Percentiles rank a stretch among this genome's conserved stretches.
These are phyloP conservation scores for Yamadazyma friedrichii DNA, from an alignment of 1,139 yeast genomes.

Conservation along the genomic window DNA sequence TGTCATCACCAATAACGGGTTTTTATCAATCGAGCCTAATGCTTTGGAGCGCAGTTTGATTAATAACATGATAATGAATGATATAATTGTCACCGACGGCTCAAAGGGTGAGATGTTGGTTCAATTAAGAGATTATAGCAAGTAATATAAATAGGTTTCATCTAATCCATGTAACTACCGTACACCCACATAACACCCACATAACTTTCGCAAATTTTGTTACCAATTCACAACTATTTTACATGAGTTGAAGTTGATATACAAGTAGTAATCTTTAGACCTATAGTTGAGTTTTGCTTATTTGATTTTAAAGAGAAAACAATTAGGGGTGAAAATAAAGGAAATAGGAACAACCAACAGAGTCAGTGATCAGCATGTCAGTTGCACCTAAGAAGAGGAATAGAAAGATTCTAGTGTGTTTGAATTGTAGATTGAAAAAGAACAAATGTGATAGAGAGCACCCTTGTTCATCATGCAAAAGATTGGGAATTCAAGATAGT, in stretches of 20 bases:
- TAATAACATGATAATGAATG: slow-evolving; percentile 18
- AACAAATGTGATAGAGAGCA: slow-evolving; percentile 32
- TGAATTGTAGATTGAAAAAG: slow-evolving; percentile 29
- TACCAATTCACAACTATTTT: too few species aligned
- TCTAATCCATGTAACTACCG: not conserved
- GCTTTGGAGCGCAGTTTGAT: slow-evolving; percentile 16
- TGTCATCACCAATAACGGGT: slow-evolving; percentile 12
- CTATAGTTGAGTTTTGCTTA: too few species aligned
- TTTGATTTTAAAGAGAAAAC: too few species aligned
- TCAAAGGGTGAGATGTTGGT: slow-evolving; percentile 9
- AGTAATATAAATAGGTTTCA: not conserved
- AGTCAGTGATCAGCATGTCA: not conserved
- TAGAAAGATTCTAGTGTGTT: slow-evolving; percentile 24
- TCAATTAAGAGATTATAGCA: slow-evolving; percentile 9
- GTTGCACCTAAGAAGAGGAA: slow-evolving; percentile 15
- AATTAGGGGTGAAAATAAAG: too few species aligned
- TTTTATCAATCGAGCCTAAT: slow-evolving; percentile 17
- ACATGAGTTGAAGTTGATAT: too few species aligned
- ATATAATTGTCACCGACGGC: slow-evolving; percentile 15
- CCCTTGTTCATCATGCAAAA: slow-evolving; percentile 34
- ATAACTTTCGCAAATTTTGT: too few species aligned
- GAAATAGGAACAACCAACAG: too few species aligned
- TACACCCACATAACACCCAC: too few species aligned
- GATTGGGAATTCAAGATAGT: slow-evolving; percentile 14
- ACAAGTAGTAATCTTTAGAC: not conserved